Evolutionary conservation across 1,284 basidiomycete species (phyloP).

Genomic region (Fomitopsis palustris): DNA sequence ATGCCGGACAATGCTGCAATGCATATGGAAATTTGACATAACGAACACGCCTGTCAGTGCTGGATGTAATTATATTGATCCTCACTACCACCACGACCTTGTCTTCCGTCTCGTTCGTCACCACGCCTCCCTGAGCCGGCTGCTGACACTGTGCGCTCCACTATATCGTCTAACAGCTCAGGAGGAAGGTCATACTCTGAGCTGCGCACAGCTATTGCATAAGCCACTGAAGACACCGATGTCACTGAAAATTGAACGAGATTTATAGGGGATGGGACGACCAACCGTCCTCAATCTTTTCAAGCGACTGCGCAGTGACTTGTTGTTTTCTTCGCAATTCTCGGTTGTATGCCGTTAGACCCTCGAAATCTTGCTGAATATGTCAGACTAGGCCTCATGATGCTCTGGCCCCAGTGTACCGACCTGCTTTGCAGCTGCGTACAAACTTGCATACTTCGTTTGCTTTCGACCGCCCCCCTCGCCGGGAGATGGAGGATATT

Average conservation of each 20-base stretch:
- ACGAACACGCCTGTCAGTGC: background rate
- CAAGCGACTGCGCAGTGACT: constrained; percentile 81
- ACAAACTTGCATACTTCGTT: constrained; percentile 75
- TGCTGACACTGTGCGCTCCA: constrained; percentile 41
- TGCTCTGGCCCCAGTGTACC: constrained; percentile 21
- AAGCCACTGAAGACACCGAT: constrained; percentile 46
- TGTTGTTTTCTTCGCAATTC: constrained; percentile 86
- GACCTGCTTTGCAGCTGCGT: constrained; percentile 74
- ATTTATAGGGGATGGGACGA: background rate
- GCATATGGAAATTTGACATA: no score
- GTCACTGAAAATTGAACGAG: background rate
- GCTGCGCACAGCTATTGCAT: constrained; percentile 63
- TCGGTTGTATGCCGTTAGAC: constrained; percentile 61
- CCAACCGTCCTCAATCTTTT: constrained; percentile 93
- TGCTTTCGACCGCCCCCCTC: constrained; percentile 70
- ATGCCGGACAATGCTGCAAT: no score
- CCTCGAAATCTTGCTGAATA: constrained; percentile 65
- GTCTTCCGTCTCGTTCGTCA: constrained; percentile 10
- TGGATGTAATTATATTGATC: constrained; percentile 1
- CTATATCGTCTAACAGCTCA: constrained; percentile 65
- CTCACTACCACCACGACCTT: constrained; percentile 9
- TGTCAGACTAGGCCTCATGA: background rate
- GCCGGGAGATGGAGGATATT: constrained; percentile 71
- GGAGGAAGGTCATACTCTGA: constrained; percentile 69
- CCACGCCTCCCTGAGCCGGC: constrained; percentile 9